These are phyloP conservation scores for Cyberlindnera subsufficiens DNA, from an alignment of 805 yeast species.

Conservation along the genomic window DNA sequence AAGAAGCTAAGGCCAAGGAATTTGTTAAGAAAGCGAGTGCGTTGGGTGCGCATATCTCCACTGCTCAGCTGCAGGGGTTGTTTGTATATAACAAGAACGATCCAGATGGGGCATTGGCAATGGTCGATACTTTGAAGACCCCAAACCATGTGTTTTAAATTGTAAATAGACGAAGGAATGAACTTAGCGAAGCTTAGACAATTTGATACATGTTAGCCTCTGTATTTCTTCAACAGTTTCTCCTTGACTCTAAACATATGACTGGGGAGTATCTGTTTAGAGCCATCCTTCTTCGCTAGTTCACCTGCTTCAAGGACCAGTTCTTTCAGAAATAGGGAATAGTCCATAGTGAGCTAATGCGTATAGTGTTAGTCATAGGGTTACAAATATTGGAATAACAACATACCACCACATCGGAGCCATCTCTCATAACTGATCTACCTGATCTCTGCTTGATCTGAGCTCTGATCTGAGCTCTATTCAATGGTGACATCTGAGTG, in stretches of 20 bases:
- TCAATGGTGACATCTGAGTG: conserved; percentile 12
- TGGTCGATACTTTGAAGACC: conserved; percentile 38
- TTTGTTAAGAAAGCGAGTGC: conserved; percentile 36
- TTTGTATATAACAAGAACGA: conserved; percentile 87
- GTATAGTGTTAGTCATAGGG: neutral
- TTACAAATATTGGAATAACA: neutral
- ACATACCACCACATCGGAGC: conserved; percentile 32
- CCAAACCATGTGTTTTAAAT: conserved; percentile 29
- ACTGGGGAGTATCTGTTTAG: conserved; percentile 35
- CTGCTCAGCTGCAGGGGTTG: conserved; percentile 93
- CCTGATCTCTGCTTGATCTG: conserved; percentile 21
- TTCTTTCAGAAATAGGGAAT: conserved; percentile 38
- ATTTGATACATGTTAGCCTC: conserved; percentile 25
- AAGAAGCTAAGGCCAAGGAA: conserved; percentile 44
- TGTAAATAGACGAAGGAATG: neutral
- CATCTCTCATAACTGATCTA: conserved; percentile 29
- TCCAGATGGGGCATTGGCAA: conserved; percentile 68
- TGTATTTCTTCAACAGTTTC: conserved; percentile 28
- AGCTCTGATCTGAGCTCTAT: conserved; percentile 14
- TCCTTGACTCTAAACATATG: conserved; percentile 34
- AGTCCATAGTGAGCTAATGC: conserved; percentile 35
- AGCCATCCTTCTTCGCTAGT: conserved; percentile 33
- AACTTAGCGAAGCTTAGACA: neutral
- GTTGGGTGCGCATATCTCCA: conserved; percentile 59
- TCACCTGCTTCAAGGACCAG: conserved; percentile 32